These are phyloP conservation scores for Maudiozyma pseudohumilis DNA, from an alignment of 805 yeast species.

Conservation along the genomic window DNA sequence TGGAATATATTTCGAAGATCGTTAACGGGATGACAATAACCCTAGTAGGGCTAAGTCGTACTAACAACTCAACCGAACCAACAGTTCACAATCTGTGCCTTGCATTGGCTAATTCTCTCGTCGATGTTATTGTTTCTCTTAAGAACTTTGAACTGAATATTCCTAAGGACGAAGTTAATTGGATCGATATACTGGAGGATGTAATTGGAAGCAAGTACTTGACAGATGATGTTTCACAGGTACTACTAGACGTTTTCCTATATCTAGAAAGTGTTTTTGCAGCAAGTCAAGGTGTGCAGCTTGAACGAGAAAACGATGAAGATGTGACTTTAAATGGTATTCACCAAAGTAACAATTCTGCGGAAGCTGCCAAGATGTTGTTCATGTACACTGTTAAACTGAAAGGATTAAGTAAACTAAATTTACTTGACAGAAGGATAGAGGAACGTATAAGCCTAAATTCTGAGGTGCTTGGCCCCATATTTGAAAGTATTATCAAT, in stretches of 20 bases:
- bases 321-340: slow-evolving; percentile 20
- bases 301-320: slow-evolving; percentile 21
- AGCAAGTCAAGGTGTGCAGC: slow-evolving; percentile 10
- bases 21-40: no score
- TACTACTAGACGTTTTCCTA: slow-evolving; percentile 16
- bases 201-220: slow-evolving; percentile 10
- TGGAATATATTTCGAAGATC: slow-evolving; percentile 9
- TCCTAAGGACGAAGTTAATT: slow-evolving; percentile 16
- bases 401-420: slow-evolving; percentile 20
- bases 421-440: slow-evolving; percentile 10
- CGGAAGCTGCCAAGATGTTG: slow-evolving; percentile 17
- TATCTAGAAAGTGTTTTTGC: slow-evolving; percentile 22
- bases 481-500: slow-evolving; percentile 17
- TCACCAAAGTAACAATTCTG: slow-evolving; percentile 3
- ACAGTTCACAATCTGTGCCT: slow-evolving; percentile 8
- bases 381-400: slow-evolving; percentile 22
- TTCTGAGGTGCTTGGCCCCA: slow-evolving; percentile 18
- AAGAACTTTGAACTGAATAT: slow-evolving; percentile 23
- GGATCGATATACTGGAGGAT: slow-evolving; percentile 14
- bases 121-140: slow-evolving; percentile 20
- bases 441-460: slow-evolving; percentile 17
- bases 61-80: slow-evolving; percentile 1
- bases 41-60: no score
- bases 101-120: slow-evolving; percentile 14
- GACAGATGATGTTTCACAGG: slow-evolving; percentile 6